These are phyloP conservation scores for Phytopythium litorale DNA, from an alignment of 352 stramenopile species.

Conservation along the genomic window DNA sequence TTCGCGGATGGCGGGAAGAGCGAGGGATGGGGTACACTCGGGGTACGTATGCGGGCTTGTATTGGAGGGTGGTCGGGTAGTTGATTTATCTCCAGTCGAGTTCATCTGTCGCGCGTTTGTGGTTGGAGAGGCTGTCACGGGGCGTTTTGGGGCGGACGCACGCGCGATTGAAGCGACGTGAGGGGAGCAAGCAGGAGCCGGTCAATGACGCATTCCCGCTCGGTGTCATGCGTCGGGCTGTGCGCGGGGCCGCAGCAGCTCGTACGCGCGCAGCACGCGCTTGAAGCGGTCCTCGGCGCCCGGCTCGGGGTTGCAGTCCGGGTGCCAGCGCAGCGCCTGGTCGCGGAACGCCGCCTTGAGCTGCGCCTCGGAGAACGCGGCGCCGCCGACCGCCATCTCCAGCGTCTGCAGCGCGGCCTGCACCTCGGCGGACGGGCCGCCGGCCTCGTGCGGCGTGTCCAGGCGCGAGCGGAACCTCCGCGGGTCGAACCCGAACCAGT, in stretches of 20 bases:
- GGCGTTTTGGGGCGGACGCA: neutral
- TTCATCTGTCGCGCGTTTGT: neutral
- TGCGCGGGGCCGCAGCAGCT: slow-evolving; percentile 52
- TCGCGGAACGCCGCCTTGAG: slow-evolving; percentile 60
- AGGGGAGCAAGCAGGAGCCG: neutral
- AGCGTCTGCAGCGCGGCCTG: slow-evolving; percentile 20
- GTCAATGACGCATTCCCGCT: neutral
- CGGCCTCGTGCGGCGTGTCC: neutral
- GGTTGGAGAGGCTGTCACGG: neutral
- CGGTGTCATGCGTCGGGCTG: neutral
- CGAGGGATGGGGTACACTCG: neutral
- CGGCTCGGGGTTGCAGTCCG: slow-evolving; percentile 88
- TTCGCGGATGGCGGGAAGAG: neutral
- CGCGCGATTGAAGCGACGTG: neutral
- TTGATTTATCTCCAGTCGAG: neutral
- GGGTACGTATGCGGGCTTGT: neutral
- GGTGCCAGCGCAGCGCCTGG: slow-evolving; percentile 89
- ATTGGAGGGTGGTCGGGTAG: neutral
- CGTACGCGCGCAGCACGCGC: slow-evolving; percentile 83
- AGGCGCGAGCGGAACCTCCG: slow-evolving; percentile 30
- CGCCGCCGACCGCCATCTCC: slow-evolving; percentile 8
- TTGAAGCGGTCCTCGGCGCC: slow-evolving; percentile 82
- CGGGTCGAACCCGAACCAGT: slow-evolving; percentile 63
- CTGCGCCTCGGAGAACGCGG: slow-evolving; percentile 12
- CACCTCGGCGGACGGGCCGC: slow-evolving; percentile 11